Percentiles rank a stretch among this genome's conserved stretches.
Evolutionary conservation across 2,329 filamentous ascomycete genomes (phyloP).

Genomic region (Botryotinia convoluta): DNA sequence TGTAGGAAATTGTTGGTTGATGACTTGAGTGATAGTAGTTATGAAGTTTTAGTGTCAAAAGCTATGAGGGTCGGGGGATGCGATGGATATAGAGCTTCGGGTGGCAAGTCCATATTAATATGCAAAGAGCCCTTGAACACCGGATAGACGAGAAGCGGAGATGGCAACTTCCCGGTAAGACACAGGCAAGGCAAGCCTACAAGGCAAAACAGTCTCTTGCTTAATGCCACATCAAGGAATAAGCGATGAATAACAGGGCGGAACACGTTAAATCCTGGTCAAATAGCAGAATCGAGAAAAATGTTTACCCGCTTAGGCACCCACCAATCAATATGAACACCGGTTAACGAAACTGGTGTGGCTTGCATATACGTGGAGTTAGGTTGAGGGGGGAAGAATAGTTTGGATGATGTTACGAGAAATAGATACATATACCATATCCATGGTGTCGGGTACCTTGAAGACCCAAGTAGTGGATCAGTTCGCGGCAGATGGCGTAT

Average conservation of each 20-base stretch:
- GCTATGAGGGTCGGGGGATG: not conserved
- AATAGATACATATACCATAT: slow-evolving; percentile 16
- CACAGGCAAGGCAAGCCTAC: slow-evolving; percentile 15
- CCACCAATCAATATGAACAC: slow-evolving; percentile 16
- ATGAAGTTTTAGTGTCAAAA: slow-evolving; percentile 5
- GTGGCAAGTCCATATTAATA: slow-evolving; percentile 17
- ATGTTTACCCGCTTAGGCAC: slow-evolving; percentile 12
- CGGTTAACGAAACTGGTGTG: slow-evolving; percentile 18
- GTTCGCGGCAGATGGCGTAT: slow-evolving; percentile 18
- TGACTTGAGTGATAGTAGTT: not conserved
- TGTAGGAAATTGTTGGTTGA: not conserved
- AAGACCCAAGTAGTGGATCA: slow-evolving; percentile 16
- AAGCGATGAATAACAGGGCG: slow-evolving; percentile 9
- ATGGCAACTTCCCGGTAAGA: slow-evolving; percentile 18
- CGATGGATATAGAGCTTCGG: slow-evolving; percentile 1
- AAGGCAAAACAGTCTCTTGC: slow-evolving; percentile 18
- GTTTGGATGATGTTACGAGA: slow-evolving; percentile 16
- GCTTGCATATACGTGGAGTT: slow-evolving; percentile 21
- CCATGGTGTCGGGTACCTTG: slow-evolving; percentile 20
- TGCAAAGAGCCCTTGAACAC: slow-evolving; percentile 3
- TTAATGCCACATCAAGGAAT: slow-evolving; percentile 9
- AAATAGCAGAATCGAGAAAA: slow-evolving; percentile 15
- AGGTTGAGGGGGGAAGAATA: slow-evolving; percentile 2
- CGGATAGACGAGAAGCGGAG: slow-evolving; percentile 9
- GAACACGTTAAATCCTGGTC: slow-evolving; percentile 11